Percentiles rank a stretch among this genome's conserved stretches.
phyloP scores from a whole-genome alignment of 192 early-diverging fungal genomes.

The Helicostylum pulchrum region DNA sequence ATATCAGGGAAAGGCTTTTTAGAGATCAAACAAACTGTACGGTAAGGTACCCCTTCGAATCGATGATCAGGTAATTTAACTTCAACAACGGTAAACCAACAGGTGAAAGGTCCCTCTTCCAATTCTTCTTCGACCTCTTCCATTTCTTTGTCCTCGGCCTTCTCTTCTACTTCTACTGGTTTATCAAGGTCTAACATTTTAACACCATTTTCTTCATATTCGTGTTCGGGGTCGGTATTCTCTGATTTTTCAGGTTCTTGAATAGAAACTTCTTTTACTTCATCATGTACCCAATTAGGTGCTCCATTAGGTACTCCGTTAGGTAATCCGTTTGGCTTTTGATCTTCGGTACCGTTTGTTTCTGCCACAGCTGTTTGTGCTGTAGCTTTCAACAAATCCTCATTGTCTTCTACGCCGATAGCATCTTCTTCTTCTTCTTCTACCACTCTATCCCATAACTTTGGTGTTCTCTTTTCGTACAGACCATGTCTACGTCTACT shows the following conservation, averaged over 20 bases:
- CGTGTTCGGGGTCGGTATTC: too few relatives aligned
- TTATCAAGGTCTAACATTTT: too few relatives aligned
- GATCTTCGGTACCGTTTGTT: too few relatives aligned
- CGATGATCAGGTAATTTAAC: conserved; percentile 22
- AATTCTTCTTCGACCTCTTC: conserved; percentile 16
- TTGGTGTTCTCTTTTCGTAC: conserved; percentile 35
- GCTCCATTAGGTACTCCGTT: too few relatives aligned
- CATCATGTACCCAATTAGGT: too few relatives aligned
- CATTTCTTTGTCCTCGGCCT: neutral
- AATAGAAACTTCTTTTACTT: too few relatives aligned
- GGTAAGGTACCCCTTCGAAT: conserved; percentile 33
- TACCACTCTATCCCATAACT: conserved; percentile 36
- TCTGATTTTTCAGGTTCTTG: too few relatives aligned
- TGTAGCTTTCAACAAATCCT: conserved; percentile 9
- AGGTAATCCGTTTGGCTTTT: too few relatives aligned
- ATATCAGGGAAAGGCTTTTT: conserved; percentile 37
- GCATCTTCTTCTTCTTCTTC: conserved; percentile 11
- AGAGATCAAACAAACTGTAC: conserved; percentile 45
- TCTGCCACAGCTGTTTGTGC: neutral
- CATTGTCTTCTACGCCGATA: conserved; percentile 2
- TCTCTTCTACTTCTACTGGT: neutral
- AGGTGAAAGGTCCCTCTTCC: conserved; percentile 15
- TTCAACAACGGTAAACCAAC: conserved; percentile 37
- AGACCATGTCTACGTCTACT: conserved; percentile 26
- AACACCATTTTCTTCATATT: too few relatives aligned